A percentile compares a stretch with the other conserved stretches of the same genome.
These are phyloP conservation scores for Dactylellina haptotyla DNA, from an alignment of 2,329 filamentous ascomycete species.

Conservation along the genomic window DNA sequence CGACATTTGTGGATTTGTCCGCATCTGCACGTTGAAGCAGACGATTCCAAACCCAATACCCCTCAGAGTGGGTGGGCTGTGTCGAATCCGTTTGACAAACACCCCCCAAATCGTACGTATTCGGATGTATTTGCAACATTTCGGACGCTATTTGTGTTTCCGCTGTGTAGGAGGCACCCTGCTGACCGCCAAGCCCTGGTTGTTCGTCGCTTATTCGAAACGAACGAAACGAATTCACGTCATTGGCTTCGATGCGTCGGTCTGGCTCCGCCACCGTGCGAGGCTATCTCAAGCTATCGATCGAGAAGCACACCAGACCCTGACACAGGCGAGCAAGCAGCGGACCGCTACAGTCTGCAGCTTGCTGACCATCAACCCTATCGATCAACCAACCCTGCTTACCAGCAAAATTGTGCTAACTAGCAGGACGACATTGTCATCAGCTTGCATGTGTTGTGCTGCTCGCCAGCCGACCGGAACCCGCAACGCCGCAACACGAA, in stretches of 20 bases:
- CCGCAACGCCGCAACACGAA: too few relatives aligned
- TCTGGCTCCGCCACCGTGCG: neutral
- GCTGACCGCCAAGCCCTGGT: conserved; percentile 36
- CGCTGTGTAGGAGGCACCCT: conserved; percentile 28
- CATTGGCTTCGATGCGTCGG: neutral
- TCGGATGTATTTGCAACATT: conserved; percentile 32
- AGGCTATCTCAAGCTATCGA: neutral
- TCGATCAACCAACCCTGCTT: too few relatives aligned
- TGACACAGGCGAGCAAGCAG: neutral
- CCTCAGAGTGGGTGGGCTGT: conserved; percentile 5
- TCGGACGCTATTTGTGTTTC: conserved; percentile 31
- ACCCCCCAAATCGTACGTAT: neutral
- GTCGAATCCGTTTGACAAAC: conserved; percentile 27
- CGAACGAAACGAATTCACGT: conserved; percentile 23
- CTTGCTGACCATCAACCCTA: neutral
- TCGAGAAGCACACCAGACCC: neutral
- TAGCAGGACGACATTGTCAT: too few relatives aligned
- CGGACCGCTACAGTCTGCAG: neutral
- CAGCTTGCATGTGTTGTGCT: too few relatives aligned
- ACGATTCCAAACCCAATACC: neutral
- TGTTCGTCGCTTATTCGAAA: conserved; percentile 18
- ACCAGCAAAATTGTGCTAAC: too few relatives aligned
- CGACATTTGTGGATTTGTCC: too few relatives aligned
- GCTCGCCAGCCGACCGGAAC: too few relatives aligned
- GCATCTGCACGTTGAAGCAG: neutral